A percentile compares a stretch with the other conserved stretches of the same genome.
Conservation (phyloP, 2,329 filamentous ascomycete genomes). For the Colletotrichum tamarilloi region DNA sequence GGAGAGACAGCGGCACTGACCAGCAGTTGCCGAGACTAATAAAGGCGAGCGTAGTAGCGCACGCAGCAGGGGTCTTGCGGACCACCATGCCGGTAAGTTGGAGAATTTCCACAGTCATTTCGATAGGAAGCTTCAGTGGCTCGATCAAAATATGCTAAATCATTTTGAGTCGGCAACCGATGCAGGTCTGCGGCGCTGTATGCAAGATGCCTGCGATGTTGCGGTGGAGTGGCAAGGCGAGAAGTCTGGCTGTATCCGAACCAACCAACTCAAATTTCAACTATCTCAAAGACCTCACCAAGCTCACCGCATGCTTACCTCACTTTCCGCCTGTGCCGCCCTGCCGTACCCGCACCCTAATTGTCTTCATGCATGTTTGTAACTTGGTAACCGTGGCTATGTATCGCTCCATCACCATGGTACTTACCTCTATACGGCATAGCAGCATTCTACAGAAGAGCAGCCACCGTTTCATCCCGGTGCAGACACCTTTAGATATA, state of each 20-base stretch:
- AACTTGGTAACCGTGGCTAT: too few relatives aligned
- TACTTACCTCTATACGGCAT: too few relatives aligned
- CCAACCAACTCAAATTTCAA: not conserved
- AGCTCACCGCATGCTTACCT: too few relatives aligned
- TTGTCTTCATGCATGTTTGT: too few relatives aligned
- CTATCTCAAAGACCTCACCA: too few relatives aligned
- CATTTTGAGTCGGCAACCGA: not conserved
- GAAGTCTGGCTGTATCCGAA: not conserved
- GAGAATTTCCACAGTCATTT: not conserved
- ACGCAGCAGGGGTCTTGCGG: not conserved
- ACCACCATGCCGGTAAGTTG: slow-evolving; percentile 6
- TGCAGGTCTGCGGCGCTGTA: slow-evolving; percentile 13
- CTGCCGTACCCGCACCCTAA: too few relatives aligned
- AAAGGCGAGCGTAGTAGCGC: not conserved
- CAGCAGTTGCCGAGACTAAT: not conserved
- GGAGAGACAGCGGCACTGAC: not conserved
- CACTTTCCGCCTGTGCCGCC: too few relatives aligned
- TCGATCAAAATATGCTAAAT: not conserved
- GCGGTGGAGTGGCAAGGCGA: not conserved
- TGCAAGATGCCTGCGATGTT: slow-evolving; percentile 3
- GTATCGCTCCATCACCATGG: too few relatives aligned
- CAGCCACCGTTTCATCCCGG: too few relatives aligned
- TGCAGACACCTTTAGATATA: too few relatives aligned
- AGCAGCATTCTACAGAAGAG: too few relatives aligned
- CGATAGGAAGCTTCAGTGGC: not conserved